These are phyloP conservation scores for Saccharata proteae DNA, from an alignment of 2,329 filamentous ascomycete genomes.

Conservation along the genomic window DNA sequence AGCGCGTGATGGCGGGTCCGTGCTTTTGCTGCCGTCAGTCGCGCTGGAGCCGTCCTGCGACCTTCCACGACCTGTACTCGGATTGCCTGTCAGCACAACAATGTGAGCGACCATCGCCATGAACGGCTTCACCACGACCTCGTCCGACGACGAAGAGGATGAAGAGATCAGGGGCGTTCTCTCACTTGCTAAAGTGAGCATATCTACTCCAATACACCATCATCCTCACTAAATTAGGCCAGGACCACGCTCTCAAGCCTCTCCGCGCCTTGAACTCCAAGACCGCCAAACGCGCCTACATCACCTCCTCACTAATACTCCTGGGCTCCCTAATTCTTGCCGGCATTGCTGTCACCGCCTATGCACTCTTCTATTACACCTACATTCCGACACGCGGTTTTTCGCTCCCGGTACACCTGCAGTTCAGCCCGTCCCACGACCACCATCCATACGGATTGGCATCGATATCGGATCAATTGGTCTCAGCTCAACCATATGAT, in stretches of 20 bases:
- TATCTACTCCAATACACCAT: not conserved
- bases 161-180: conserved; percentile 5
- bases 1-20: no score
- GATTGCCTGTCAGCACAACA: not conserved
- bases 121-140: not conserved
- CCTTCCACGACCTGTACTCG: no score
- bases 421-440: conserved; percentile 39
- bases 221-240: not conserved
- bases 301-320: conserved; percentile 45
- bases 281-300: conserved; percentile 50
- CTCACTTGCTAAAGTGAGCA: conserved; percentile 6
- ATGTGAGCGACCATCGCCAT: conserved; percentile 4
- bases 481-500: conserved; percentile 71
- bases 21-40: no score
- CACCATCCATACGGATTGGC: conserved; percentile 37
- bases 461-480: conserved; percentile 40
- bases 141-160: conserved; percentile 5
- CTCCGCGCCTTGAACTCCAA: conserved; percentile 46
- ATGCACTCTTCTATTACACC: conserved; percentile 54
- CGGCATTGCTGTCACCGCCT: conserved; percentile 46
- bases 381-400: conserved; percentile 57
- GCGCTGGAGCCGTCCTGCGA: no score
- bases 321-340: conserved; percentile 43
- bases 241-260: conserved; percentile 44
- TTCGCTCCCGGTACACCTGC: conserved; percentile 49